phyloP scores from a whole-genome alignment of 768 basidiomycete species.

The Rhizopogon salebrosus region DNA sequence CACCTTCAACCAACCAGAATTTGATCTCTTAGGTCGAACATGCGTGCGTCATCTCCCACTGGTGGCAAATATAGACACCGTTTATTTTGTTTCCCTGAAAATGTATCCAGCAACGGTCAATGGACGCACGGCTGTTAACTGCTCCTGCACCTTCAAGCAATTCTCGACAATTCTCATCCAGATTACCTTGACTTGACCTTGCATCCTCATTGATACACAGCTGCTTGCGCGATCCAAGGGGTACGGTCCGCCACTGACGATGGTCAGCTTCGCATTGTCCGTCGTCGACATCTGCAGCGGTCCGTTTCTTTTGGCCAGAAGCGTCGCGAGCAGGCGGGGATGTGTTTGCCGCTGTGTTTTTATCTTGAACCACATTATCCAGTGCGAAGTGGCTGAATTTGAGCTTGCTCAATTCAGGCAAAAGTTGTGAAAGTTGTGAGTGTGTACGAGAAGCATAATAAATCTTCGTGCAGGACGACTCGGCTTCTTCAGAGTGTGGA shows the following conservation, averaged over 20 bases:
- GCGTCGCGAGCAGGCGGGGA: background rate
- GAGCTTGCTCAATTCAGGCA: slow-evolving; percentile 80
- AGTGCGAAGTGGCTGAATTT: slow-evolving; percentile 36
- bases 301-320: slow-evolving; percentile 13
- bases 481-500: slow-evolving; percentile 26
- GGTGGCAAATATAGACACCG: slow-evolving; percentile 77
- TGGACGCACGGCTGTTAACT: background rate
- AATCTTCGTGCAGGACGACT: slow-evolving; percentile 72
- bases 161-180: slow-evolving; percentile 88
- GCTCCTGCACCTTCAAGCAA: slow-evolving; percentile 53
- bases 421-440: slow-evolving; percentile 88
- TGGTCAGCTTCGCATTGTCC: slow-evolving; percentile 17
- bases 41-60: slow-evolving; percentile 56
- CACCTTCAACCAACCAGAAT: slow-evolving; percentile 51
- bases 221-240: slow-evolving; percentile 86
- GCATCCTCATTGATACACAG: slow-evolving; percentile 89
- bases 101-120: slow-evolving; percentile 1
- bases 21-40: slow-evolving; percentile 85
- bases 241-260: slow-evolving; percentile 55
- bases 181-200: slow-evolving; percentile 52
- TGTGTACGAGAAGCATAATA: slow-evolving; percentile 96
- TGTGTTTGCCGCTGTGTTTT: slow-evolving; percentile 11
- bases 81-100: slow-evolving; percentile 54
- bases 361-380: background rate
- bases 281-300: slow-evolving; percentile 16